These are phyloP conservation scores for Aspergillus aculeatinus DNA, from an alignment of 2,329 filamentous ascomycete species.

Conservation along the genomic window DNA sequence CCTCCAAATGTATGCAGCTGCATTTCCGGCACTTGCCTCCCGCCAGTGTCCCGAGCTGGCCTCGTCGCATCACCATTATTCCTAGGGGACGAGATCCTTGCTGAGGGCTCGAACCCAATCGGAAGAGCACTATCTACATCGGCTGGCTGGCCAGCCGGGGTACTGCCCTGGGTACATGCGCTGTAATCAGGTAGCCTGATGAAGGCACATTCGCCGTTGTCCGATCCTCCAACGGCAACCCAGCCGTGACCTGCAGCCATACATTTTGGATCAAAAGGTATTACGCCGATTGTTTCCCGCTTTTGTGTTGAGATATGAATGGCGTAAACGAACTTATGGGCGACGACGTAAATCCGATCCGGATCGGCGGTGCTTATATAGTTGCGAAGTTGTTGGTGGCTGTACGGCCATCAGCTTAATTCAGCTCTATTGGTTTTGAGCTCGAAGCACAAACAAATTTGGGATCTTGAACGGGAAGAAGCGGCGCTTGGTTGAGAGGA, in stretches of 20 bases:
- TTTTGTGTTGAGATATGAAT: constrained; percentile 68
- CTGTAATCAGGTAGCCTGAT: constrained; percentile 58
- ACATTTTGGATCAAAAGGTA: constrained; percentile 76
- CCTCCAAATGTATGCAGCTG: constrained; percentile 60
- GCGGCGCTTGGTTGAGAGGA: constrained; percentile 60
- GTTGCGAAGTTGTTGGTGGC: constrained; percentile 66
- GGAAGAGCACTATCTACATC: constrained; percentile 60
- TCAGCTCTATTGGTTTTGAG: neutral
- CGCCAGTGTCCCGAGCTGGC: constrained; percentile 18
- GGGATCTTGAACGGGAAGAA: constrained; percentile 68
- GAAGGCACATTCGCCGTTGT: constrained; percentile 81
- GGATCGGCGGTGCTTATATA: constrained; percentile 78
- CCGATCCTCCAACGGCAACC: constrained; percentile 82
- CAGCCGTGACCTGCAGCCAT: constrained; percentile 83
- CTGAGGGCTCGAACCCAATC: constrained; percentile 44
- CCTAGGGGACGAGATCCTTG: constrained; percentile 27
- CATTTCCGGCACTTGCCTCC: constrained; percentile 43
- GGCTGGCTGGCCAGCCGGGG: constrained; percentile 35
- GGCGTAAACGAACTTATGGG: constrained; percentile 69
- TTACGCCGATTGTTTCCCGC: constrained; percentile 69
- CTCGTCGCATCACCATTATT: constrained; percentile 21
- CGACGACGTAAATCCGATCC: constrained; percentile 81
- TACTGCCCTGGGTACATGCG: constrained; percentile 40
- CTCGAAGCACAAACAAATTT: constrained; percentile 57
- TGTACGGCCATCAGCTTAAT: constrained; percentile 25